Evolutionary conservation across 768 basidiomycete species (phyloP).

Genomic region (Fomitopsis serialis): DNA sequence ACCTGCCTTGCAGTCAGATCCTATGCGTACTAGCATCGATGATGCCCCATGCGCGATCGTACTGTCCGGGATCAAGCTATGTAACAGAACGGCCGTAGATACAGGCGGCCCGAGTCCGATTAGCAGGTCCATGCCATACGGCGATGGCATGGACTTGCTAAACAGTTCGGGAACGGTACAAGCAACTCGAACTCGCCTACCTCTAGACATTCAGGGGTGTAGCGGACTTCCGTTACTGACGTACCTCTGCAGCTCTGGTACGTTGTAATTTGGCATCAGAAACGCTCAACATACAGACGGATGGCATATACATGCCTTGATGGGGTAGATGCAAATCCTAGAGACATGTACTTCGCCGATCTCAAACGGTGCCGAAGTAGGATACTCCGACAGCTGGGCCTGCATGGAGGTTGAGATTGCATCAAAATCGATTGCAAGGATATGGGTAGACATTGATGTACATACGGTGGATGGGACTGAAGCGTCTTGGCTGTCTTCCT

Average conservation of each 20-base stretch:
- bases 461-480: neutral
- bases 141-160: neutral
- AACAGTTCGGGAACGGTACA: neutral
- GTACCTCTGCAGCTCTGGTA: constrained; percentile 67
- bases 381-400: neutral
- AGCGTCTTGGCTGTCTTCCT: neutral
- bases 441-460: too few species aligned
- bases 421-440: too few species aligned
- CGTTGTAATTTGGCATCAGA: neutral
- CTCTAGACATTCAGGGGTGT: constrained; percentile 61
- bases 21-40: constrained; percentile 47
- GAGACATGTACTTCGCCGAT: constrained; percentile 36
- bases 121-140: neutral
- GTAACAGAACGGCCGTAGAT: neutral
- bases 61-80: constrained; percentile 31
- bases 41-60: constrained; percentile 70
- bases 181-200: constrained; percentile 29
- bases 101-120: neutral
- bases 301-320: constrained; percentile 13
- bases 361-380: constrained; percentile 21
- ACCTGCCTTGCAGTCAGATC: constrained; percentile 67
- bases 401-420: too few species aligned
- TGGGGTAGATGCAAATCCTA: constrained; percentile 42
- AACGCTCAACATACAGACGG: neutral
- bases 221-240: constrained; percentile 49